Percentiles rank a stretch among this genome's conserved stretches.
Conservation (phyloP, 345 rosid genomes). For the Euclidium syriacum region DNA sequence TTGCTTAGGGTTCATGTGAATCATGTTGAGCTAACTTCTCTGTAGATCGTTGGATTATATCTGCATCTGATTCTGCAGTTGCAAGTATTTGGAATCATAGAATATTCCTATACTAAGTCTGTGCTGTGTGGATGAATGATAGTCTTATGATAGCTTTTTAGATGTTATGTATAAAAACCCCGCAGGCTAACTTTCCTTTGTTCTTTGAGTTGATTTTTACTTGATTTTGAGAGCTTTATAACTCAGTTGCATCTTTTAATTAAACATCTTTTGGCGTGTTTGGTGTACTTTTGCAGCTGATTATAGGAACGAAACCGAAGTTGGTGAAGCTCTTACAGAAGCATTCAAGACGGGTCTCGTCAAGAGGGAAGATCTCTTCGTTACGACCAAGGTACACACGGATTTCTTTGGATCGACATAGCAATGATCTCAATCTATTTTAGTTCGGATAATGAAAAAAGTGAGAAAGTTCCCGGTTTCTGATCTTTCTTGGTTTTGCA, state of each 20-base stretch:
- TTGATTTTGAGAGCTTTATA: neutral
- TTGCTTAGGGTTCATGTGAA: neutral
- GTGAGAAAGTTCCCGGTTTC: neutral
- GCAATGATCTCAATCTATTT: neutral
- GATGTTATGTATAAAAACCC: neutral
- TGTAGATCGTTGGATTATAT: neutral
- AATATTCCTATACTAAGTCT: neutral
- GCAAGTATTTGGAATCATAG: neutral
- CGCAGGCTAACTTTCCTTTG: neutral
- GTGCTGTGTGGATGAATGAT: neutral
- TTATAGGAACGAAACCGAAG: slow-evolving; percentile 68
- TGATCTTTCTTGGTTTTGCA: slow-evolving; percentile 21
- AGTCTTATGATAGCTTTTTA: neutral
- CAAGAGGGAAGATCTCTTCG: slow-evolving; percentile 77
- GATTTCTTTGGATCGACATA: neutral
- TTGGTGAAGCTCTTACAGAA: slow-evolving; percentile 68
- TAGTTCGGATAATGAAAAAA: neutral
- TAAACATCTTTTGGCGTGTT: neutral
- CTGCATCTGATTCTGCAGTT: neutral
- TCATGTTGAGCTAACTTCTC: neutral
- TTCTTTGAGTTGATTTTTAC: too few relatives aligned
- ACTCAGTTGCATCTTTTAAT: neutral
- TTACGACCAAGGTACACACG: slow-evolving; percentile 65
- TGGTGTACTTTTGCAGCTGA: slow-evolving; percentile 45
- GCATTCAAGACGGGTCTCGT: slow-evolving; percentile 58